Evolutionary conservation across 208 protist genomes (phyloP).

Genomic region (Crithidia mellificae): DNA sequence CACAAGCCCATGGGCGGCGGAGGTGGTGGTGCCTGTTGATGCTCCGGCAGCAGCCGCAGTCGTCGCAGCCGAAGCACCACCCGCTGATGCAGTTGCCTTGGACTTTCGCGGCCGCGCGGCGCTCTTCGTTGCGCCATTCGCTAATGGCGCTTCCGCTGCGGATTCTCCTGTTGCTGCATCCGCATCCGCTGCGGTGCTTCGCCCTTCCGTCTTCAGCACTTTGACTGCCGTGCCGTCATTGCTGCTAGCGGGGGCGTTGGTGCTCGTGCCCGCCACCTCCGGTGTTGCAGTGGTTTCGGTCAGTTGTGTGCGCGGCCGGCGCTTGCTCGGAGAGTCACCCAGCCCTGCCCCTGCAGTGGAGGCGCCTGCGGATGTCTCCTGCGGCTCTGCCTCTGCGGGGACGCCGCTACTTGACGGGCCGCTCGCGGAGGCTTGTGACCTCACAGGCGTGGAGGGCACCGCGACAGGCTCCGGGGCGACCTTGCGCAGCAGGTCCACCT

Average conservation of each 20-base stretch:
- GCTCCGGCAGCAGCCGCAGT: too few species aligned
- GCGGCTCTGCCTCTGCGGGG: too few species aligned
- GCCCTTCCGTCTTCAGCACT: conserved; percentile 6
- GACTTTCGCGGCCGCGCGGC: neutral
- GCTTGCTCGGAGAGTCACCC: neutral
- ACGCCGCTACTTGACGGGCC: too few species aligned
- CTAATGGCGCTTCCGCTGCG: too few species aligned
- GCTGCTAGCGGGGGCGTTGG: too few species aligned
- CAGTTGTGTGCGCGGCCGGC: neutral
- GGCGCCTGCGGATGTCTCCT: too few species aligned
- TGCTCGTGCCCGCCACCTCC: neutral
- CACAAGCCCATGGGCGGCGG: conserved; percentile 18
- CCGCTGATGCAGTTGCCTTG: neutral
- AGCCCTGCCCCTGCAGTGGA: too few species aligned
- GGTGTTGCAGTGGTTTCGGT: neutral
- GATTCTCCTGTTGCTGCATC: neutral
- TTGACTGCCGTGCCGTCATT: too few species aligned
- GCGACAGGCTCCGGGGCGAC: conserved; percentile 33
- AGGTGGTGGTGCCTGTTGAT: too few species aligned
- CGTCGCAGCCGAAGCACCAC: too few species aligned
- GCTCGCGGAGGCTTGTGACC: neutral
- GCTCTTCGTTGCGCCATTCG: neutral
- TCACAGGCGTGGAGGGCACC: neutral
- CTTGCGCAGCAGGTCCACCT: conserved; percentile 58
- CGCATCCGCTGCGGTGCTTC: neutral